Evolutionary conservation across 768 basidiomycete genomes (phyloP).

Genomic region (Saitozyma podzolica): DNA sequence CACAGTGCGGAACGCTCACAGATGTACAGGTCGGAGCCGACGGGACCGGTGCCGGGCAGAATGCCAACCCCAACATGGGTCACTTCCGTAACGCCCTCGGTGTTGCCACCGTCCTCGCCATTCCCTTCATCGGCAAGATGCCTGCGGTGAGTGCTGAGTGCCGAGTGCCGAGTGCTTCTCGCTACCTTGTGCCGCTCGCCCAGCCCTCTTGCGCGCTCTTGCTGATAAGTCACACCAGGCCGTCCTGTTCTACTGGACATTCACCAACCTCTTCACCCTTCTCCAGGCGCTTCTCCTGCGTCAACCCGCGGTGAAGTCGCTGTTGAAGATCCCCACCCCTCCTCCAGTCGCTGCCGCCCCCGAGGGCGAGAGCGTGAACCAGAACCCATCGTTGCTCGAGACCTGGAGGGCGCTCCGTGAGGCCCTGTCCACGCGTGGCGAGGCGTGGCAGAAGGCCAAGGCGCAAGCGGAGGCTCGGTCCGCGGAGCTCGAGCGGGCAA

Average conservation of each 20-base stretch:
- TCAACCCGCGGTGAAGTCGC: slow-evolving; percentile 20
- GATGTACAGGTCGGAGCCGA: slow-evolving; percentile 60
- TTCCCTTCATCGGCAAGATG: slow-evolving; percentile 63
- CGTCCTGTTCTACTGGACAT: slow-evolving; percentile 62
- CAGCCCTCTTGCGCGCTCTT: slow-evolving; percentile 1
- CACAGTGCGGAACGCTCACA: slow-evolving; percentile 2
- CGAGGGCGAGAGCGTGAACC: slow-evolving; percentile 1
- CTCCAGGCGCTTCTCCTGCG: slow-evolving; percentile 60
- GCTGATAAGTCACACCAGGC: slow-evolving; percentile 54
- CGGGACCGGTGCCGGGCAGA: slow-evolving; percentile 54
- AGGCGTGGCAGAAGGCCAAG: slow-evolving; percentile 10
- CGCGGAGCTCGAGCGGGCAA: slow-evolving; percentile 9
- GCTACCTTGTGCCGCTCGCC: not conserved
- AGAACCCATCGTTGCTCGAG: slow-evolving; percentile 26
- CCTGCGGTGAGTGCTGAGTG: slow-evolving; percentile 62
- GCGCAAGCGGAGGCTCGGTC: slow-evolving; percentile 6
- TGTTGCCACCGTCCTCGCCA: slow-evolving; percentile 59
- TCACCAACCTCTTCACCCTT: slow-evolving; percentile 59
- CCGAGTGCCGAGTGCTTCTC: not conserved
- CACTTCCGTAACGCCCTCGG: slow-evolving; percentile 72
- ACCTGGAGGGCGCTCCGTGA: slow-evolving; percentile 21
- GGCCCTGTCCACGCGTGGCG: not conserved
- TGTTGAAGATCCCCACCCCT: slow-evolving; percentile 35
- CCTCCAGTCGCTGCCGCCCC: slow-evolving; percentile 23
- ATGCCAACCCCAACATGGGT: slow-evolving; percentile 54